Base-by-base conservation (phyloP, 2,329 filamentous ascomycete genomes). In the Cordyceps fumosorosea region DNA sequence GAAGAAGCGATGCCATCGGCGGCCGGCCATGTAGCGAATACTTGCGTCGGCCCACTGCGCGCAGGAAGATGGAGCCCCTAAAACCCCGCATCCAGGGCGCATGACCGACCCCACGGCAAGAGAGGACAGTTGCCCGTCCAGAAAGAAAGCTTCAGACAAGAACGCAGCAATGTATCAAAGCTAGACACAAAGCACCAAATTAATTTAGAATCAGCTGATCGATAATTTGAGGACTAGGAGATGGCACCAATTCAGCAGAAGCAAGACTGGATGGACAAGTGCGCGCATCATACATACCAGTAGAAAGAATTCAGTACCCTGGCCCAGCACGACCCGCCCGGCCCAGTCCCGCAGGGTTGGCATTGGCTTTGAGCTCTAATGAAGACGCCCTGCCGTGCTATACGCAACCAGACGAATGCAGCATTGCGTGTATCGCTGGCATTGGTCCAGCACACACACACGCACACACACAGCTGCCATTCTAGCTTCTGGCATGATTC, bases 61-160 rank as follows among this genome's bases (percentile, higher is more conserved):
- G 34, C 37, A 53, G 22, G 12, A 40, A 48, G 40, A 55, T 55
- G 58, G 58, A 44, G 58, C 51, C 58, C 51, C 59, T 56, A 55
- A 34, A 58, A 50, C 59, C 59, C 59, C 59, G 59, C 59, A 60
- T 60, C 50, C 50, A 60, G 20, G 57, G 57, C 57, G 57, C 57
- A 60, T 60, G 57, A 60, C 56, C 56, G 56, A 52, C 50, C 47
- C 57, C 57, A 60, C 57, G 57, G 34, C 57, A 24, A 26, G 32
- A 12, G 37, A 20, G 37, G 18, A 8, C 20, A 48, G 40, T 44
- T n/a, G 16, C 18, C 16, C n/a, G 40, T 44, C 8, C 5, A n/a
- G 14, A 18, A 7, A 7, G 14, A 4, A 18, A n/a, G 40, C 34
- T 37, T 37, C 34, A 37, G 12, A 8, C 40, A n/a, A 44, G 5